A percentile compares a stretch with the other conserved stretches of the same genome.
Evolutionary conservation across 2,329 filamentous ascomycete genomes (phyloP).

Genomic region (Cladophialophora immunda): DNA sequence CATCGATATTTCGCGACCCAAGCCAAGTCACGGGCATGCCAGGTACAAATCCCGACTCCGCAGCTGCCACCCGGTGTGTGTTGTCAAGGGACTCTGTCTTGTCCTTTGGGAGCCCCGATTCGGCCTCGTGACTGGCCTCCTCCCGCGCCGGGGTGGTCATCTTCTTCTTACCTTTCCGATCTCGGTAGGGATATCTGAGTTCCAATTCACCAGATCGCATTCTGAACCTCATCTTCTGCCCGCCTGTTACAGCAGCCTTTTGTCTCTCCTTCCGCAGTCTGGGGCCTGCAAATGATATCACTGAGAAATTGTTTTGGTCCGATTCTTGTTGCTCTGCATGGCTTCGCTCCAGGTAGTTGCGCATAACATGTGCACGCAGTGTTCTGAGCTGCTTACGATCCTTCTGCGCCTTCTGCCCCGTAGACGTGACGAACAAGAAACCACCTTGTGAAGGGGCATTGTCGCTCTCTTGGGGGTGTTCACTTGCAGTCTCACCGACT

Average conservation of each 20-base stretch:
- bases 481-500: neutral
- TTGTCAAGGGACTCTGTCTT: neutral
- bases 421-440: slow-evolving; percentile 27
- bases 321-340: slow-evolving; percentile 18
- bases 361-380: slow-evolving; percentile 31
- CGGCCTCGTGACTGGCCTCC: neutral
- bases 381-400: slow-evolving; percentile 21
- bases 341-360: slow-evolving; percentile 29
- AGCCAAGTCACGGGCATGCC: slow-evolving; percentile 21
- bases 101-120: neutral
- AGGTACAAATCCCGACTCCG: slow-evolving; percentile 16
- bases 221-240: slow-evolving; percentile 32
- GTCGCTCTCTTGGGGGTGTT: neutral
- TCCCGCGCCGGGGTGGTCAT: neutral
- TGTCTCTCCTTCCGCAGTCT: neutral
- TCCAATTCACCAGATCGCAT: slow-evolving; percentile 22
- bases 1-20: slow-evolving; percentile 21
- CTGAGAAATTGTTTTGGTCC: neutral
- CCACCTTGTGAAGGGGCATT: slow-evolving; percentile 2
- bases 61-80: neutral
- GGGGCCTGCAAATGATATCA: neutral
- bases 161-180: slow-evolving; percentile 22
- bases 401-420: slow-evolving; percentile 13
- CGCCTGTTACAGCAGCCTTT: neutral
- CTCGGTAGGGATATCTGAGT: slow-evolving; percentile 13